A percentile compares a stretch with the other conserved stretches of the same genome.
Conservation (phyloP, 768 basidiomycete genomes). For the Hypholoma fasciculare region DNA sequence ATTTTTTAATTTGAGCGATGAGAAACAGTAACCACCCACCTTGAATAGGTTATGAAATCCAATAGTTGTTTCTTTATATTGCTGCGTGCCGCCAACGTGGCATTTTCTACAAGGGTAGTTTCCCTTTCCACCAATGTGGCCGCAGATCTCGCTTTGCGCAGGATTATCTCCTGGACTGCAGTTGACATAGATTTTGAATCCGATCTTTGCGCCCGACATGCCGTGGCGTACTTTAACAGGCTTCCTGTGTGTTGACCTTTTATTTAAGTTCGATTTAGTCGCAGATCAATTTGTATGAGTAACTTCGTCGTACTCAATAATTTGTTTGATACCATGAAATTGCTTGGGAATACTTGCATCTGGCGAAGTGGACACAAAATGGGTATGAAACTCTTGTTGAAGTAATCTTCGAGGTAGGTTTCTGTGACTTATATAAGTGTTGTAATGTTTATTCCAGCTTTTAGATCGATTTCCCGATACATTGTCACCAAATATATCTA, state of each 20-base stretch:
- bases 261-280: not conserved
- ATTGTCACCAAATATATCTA: slow-evolving; percentile 39
- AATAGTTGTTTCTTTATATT: slow-evolving; percentile 27
- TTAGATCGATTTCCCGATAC: slow-evolving; percentile 44
- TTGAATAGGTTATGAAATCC: slow-evolving; percentile 35
- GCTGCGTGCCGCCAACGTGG: slow-evolving; percentile 31
- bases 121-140: slow-evolving; percentile 39
- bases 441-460: slow-evolving; percentile 46
- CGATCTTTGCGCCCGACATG: slow-evolving; percentile 16
- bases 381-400: slow-evolving; percentile 34
- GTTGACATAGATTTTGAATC: slow-evolving; percentile 25
- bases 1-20: too few species aligned
- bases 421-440: slow-evolving; percentile 35
- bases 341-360: slow-evolving; percentile 36
- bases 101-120: slow-evolving; percentile 43
- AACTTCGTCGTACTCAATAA: slow-evolving; percentile 27
- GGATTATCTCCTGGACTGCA: slow-evolving; percentile 39
- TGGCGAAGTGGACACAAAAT: slow-evolving; percentile 39
- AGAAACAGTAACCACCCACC: slow-evolving; percentile 21
- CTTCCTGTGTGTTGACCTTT: slow-evolving; percentile 28
- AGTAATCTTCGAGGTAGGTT: slow-evolving; percentile 35
- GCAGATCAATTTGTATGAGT: not conserved
- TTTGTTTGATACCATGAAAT: slow-evolving; percentile 28
- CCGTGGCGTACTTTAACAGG: slow-evolving; percentile 33
- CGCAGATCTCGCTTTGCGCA: slow-evolving; percentile 33